Percentiles rank a stretch among this genome's conserved stretches.
Evolutionary conservation across 1,139 yeast genomes (phyloP).

Genomic region (Taphrina deformans): DNA sequence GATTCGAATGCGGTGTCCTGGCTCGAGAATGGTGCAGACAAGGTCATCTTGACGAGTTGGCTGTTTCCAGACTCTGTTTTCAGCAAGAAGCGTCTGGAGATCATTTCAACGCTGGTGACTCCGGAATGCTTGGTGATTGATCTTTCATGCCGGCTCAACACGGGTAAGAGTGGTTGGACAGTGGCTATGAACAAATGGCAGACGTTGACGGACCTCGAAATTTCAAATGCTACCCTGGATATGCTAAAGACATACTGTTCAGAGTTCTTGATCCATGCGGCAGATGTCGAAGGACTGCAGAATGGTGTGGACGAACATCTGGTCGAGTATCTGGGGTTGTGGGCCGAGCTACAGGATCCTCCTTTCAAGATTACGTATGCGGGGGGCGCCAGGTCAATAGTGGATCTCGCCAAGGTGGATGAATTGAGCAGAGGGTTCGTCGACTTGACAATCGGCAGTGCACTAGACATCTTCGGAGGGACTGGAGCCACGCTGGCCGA

Average conservation of each 20-base stretch:
- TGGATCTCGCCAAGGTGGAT: constrained; percentile 67
- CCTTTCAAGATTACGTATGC: constrained; percentile 84
- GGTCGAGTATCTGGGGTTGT: constrained; percentile 68
- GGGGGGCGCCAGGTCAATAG: constrained; percentile 83
- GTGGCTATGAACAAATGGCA: constrained; percentile 99
- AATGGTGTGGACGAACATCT: constrained; percentile 82
- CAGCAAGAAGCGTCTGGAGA: constrained; percentile 56
- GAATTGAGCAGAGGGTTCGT: constrained; percentile 73
- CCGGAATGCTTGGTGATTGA: constrained; percentile 39
- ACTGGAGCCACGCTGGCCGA: constrained; percentile 70
- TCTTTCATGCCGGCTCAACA: constrained; percentile 58
- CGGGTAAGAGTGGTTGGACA: constrained; percentile 61
- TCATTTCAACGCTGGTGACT: constrained; percentile 58
- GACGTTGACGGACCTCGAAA: constrained; percentile 66
- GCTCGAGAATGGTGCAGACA: constrained; percentile 61
- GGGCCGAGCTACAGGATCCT: constrained; percentile 51
- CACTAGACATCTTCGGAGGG: constrained; percentile 94
- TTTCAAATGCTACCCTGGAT: constrained; percentile 57
- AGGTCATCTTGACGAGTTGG: constrained; percentile 88
- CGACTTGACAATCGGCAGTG: constrained; percentile 88
- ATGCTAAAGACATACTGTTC: constrained; percentile 65
- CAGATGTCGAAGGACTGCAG: constrained; percentile 96
- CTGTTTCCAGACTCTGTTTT: constrained; percentile 67
- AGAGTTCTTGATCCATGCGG: constrained; percentile 93
- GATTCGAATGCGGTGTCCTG: constrained; percentile 69